Evolutionary conservation across 768 basidiomycete species (phyloP), one percentile per base, ranked within the genome.

Genomic region (Mycena floridula): DNA sequence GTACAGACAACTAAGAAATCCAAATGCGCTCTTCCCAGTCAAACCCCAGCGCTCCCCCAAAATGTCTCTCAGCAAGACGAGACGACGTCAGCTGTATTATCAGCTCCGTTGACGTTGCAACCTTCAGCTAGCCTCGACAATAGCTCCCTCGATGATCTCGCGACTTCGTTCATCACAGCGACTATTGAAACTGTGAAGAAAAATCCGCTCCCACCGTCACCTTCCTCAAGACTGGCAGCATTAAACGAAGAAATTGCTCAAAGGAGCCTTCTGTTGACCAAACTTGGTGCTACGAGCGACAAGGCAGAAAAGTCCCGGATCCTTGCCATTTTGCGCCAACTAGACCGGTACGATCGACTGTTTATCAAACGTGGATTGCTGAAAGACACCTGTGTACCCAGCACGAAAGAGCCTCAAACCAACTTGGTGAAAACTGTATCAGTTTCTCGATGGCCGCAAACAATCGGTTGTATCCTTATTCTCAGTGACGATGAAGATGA

Each of bases 121-220:
- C 40, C 28, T 21, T 45, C 46, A 46, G 21, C 40, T 11, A 23
- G 4, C 38, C n/a, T 4, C 51, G 37, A 30, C 48, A 28, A 18
- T 35, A 43, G 40, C 43, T 66, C 68, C n/a, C 52, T 80, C 26
- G 77, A 79, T 28, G 73, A 77, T 39, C 60, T 82, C 25, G 79
- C 79, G 1, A 65, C 70, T 39, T 76, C 76, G 0, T 77, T 82
- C 51, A 81, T 82, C 46, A 67, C 72, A 0, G 74, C 79, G 59
- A 70, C 77, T 13, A 75, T 81, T 28, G 69, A 76, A 57, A 67
- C 66, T 8, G 56, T 64, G 36, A 64, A 68, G 43, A 11, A 45
- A 27, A 21, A 42, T 25, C 45, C 61, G 8, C 26, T 35, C 40
- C 53, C 49, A 13, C 22, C 53, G 11, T 16, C 47, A 1, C 26